These are phyloP conservation scores for Neonectria magnoliae DNA, from an alignment of 2,329 filamentous ascomycete genomes.

Conservation along the genomic window DNA sequence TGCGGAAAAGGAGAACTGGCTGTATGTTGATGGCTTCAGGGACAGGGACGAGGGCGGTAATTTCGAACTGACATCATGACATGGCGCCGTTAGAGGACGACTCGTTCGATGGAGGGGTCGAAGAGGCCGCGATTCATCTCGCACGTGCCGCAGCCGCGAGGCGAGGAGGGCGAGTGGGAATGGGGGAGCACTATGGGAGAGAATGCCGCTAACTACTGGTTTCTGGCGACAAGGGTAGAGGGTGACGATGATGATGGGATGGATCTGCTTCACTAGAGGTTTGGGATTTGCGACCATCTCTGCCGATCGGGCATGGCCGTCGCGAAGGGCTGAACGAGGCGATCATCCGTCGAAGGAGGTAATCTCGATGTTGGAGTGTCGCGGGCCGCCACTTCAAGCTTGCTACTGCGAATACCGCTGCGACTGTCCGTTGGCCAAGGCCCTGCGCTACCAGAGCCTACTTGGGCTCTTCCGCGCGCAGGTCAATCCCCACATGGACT, in stretches of 20 bases:
- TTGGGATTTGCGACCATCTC: constrained; percentile 6
- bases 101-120: constrained; percentile 28
- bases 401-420: neutral
- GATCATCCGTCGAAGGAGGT: neutral
- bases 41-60: constrained; percentile 26
- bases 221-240: neutral
- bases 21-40: neutral
- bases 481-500: neutral
- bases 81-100: constrained; percentile 7
- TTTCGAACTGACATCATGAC: constrained; percentile 32
- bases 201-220: constrained; percentile 12
- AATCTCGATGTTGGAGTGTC: neutral
- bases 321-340: neutral
- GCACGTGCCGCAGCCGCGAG: constrained; percentile 12
- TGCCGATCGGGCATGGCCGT: constrained; percentile 22
- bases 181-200: constrained; percentile 13
- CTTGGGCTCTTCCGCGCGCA: neutral
- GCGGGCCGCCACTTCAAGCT: neutral
- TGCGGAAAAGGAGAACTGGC: neutral
- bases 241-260: neutral
- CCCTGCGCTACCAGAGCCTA: neutral
- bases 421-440: neutral
- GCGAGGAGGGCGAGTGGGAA: neutral
- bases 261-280: constrained; percentile 1
- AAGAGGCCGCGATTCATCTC: constrained; percentile 11